Evolutionary conservation across 2,329 filamentous ascomycete genomes (phyloP).

Genomic region (Cercospora sp.): DNA sequence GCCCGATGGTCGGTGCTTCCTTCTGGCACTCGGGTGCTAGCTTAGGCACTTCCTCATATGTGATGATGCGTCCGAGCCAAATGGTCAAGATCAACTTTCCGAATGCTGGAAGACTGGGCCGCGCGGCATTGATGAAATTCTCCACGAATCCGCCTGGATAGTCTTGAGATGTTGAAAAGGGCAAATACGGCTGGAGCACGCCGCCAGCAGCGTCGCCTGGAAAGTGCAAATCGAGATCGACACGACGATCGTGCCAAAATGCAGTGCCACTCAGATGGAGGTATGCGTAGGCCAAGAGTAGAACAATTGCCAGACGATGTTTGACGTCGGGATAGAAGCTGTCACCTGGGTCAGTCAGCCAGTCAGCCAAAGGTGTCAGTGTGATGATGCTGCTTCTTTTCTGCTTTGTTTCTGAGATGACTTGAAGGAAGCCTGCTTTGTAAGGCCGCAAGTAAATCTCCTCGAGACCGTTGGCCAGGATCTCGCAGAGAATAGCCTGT

Average conservation of each 20-base stretch:
- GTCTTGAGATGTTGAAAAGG: background rate
- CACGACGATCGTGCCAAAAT: background rate
- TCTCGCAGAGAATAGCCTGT: background rate
- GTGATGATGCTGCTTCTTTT: background rate
- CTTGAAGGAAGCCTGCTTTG: background rate
- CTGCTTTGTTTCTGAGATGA: background rate
- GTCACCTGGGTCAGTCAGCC: background rate
- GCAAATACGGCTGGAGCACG: background rate
- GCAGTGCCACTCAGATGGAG: background rate
- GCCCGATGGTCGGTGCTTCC: background rate
- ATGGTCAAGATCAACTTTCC: background rate
- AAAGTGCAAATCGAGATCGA: background rate
- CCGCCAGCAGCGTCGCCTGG: background rate
- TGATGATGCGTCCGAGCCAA: background rate
- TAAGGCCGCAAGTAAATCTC: background rate
- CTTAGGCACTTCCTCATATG: background rate
- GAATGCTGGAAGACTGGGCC: constrained; percentile 1
- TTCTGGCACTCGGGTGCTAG: background rate
- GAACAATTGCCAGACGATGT: background rate
- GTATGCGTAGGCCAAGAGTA: background rate
- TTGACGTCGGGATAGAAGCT: background rate
- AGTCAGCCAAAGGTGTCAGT: background rate
- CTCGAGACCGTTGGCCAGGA: background rate
- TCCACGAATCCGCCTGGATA: background rate
- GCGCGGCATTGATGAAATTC: background rate